Percentiles rank a stretch among this genome's conserved stretches.
Conservation (phyloP, 345 rosid species). For the Eucalyptus pauciflora region DNA sequence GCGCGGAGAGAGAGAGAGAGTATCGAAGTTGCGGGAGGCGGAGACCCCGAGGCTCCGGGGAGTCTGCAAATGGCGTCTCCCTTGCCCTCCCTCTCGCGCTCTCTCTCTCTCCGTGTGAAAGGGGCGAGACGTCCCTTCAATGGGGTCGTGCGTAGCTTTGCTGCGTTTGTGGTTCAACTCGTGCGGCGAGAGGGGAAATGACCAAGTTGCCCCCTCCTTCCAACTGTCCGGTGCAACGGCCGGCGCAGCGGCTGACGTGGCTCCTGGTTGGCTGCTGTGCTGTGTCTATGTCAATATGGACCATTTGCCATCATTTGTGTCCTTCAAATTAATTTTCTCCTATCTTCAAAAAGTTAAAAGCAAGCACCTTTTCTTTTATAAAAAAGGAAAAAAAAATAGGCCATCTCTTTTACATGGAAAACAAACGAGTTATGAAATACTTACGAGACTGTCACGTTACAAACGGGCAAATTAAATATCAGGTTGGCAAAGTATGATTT, state of each 20-base stretch:
- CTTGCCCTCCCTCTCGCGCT: not conserved
- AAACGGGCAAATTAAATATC: not conserved
- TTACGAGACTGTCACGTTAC: not conserved
- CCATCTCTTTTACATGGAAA: not conserved
- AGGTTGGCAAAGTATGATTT: not conserved
- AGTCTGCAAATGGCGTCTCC: not conserved
- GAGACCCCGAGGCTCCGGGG: constrained; percentile 13
- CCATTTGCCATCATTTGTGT: not conserved
- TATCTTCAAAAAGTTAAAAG: not conserved
- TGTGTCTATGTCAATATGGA: not conserved
- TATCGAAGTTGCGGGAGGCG: constrained; percentile 1
- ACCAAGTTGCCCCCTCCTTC: not conserved
- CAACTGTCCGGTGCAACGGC: not conserved
- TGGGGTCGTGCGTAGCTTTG: not conserved
- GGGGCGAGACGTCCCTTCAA: not conserved
- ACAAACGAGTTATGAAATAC: not conserved
- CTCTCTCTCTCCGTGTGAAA: not conserved
- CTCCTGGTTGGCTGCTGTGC: not conserved
- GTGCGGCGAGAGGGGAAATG: not conserved
- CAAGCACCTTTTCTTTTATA: not conserved
- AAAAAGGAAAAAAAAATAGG: not conserved
- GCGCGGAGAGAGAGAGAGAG: not conserved
- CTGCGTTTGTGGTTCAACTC: not conserved
- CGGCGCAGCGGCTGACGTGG: not conserved
- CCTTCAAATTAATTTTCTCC: not conserved